phyloP scores from a whole-genome alignment of 495 filamentous ascomycete species.

The Chaetomium fimeti region DNA sequence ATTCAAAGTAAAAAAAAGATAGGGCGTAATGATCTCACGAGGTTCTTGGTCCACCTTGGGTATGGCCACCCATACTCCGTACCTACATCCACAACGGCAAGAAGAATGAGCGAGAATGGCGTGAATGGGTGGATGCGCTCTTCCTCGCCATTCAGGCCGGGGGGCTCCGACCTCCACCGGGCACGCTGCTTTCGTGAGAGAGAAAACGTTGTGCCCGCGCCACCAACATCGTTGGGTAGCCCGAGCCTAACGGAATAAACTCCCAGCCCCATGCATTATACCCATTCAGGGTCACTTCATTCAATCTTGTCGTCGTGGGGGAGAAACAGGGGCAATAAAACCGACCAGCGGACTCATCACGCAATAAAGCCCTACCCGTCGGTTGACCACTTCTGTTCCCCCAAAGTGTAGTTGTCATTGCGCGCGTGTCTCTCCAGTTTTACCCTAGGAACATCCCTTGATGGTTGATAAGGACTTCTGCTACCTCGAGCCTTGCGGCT shows the following conservation, averaged over 20 bases:
- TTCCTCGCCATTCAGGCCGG: neutral
- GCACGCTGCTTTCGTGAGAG: neutral
- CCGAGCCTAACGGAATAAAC: neutral
- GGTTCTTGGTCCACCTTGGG: constrained; percentile 20
- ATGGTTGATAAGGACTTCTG: neutral
- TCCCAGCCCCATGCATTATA: too few relatives aligned
- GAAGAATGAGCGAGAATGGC: neutral
- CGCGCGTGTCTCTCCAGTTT: neutral
- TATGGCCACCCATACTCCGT: constrained; percentile 11
- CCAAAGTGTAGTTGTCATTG: too few relatives aligned
- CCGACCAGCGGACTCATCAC: neutral
- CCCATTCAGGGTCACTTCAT: neutral
- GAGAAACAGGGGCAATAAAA: neutral
- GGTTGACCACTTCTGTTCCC: neutral
- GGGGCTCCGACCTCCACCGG: neutral
- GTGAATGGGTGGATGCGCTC: neutral
- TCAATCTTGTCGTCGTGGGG: neutral
- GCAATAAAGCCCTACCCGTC: neutral
- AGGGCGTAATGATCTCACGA: neutral
- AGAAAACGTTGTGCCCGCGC: neutral
- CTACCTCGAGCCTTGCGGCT: neutral
- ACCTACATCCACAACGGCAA: too few relatives aligned
- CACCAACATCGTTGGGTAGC: neutral
- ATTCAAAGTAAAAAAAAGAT: neutral
- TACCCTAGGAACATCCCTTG: neutral